These are phyloP conservation scores for Monilinia aucupariae DNA, from an alignment of 2,329 filamentous ascomycete species.

Conservation along the genomic window DNA sequence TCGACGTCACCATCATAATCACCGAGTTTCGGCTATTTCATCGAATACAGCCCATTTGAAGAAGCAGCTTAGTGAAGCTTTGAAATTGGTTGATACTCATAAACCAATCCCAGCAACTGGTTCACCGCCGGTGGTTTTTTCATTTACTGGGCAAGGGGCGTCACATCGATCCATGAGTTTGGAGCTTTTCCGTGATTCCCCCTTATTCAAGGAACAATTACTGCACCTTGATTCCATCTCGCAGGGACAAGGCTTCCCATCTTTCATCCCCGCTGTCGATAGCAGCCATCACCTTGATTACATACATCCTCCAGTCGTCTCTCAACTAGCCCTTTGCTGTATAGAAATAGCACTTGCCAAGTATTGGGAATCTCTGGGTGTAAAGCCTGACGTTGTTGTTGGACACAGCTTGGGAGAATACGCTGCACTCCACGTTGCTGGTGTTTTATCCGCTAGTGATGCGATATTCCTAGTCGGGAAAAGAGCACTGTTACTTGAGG, in stretches of 20 bases:
- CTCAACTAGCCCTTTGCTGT: background rate
- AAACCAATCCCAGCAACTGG: background rate
- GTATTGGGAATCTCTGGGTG: background rate
- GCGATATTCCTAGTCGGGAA: background rate
- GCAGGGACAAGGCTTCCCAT: background rate
- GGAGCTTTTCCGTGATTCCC: background rate
- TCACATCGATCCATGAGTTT: background rate
- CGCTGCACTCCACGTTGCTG: constrained; percentile 1
- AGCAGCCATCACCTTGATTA: background rate
- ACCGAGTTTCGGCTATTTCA: background rate
- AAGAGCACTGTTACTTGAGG: background rate
- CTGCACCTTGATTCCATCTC: background rate
- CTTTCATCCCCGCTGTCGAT: background rate
- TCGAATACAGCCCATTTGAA: no score
- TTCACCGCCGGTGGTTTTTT: background rate
- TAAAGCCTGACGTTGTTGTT: background rate
- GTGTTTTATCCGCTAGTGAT: background rate
- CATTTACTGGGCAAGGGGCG: constrained; percentile 9
- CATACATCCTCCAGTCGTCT: background rate
- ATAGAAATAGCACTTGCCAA: constrained; percentile 4
- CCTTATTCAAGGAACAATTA: background rate
- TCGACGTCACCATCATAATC: background rate
- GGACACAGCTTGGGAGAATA: constrained; percentile 10
- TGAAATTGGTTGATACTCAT: no score
- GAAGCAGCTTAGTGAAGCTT: no score